Conservation (phyloP, 2,329 filamentous ascomycete genomes). For the Fusarium sp. region DNA sequence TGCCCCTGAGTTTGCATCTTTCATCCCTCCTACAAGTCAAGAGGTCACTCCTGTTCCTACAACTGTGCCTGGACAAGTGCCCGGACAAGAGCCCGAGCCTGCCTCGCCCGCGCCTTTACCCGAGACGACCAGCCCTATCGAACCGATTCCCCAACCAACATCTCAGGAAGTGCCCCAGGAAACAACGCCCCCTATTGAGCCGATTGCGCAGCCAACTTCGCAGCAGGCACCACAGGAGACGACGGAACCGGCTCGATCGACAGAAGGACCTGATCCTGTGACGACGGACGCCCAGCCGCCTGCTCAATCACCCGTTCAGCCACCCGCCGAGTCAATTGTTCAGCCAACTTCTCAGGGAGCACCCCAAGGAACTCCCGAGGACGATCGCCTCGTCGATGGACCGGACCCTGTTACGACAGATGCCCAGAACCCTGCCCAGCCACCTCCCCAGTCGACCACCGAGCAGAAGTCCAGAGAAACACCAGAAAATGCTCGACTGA, state of each 20-base stretch:
- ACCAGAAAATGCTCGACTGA: conserved; percentile 15
- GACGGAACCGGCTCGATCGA: conserved; percentile 14
- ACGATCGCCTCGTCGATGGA: conserved; percentile 14
- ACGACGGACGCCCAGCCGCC: neutral
- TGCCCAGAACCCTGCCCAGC: neutral
- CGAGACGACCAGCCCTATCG: conserved; percentile 13
- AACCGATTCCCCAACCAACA: conserved; percentile 14
- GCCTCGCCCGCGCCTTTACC: conserved; percentile 7
- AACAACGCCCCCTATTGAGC: conserved; percentile 16
- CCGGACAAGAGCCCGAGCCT: conserved; percentile 24
- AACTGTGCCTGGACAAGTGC: conserved; percentile 6
- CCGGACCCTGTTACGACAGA: conserved; percentile 16
- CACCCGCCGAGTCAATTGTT: neutral
- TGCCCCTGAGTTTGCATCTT: conserved; percentile 32
- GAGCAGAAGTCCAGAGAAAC: neutral
- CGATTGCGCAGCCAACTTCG: conserved; percentile 11
- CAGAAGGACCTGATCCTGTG: conserved; percentile 17
- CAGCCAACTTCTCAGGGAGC: conserved; percentile 2
- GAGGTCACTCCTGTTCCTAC: conserved; percentile 22
- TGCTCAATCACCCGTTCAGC: neutral
- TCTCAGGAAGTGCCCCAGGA: conserved; percentile 7
- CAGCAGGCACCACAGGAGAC: conserved; percentile 14
- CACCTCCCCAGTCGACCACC: neutral
- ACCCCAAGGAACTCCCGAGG: conserved; percentile 3
- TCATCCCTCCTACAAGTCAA: conserved; percentile 28